Base-by-base conservation (phyloP, 345 rosid genomes). In the Cardamine occulta region DNA sequence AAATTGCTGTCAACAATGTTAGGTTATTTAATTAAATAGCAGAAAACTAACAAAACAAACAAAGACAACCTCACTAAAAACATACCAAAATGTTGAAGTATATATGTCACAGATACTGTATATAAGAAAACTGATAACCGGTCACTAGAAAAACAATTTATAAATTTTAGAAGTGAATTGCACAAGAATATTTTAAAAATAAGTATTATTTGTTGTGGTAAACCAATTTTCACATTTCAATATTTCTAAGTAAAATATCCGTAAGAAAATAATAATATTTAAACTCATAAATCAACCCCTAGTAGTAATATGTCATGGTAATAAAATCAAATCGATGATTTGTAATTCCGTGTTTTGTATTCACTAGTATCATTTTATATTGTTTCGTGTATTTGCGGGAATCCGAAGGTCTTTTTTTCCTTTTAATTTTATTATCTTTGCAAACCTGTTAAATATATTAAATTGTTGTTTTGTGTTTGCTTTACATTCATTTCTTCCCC, bases 401-500 rank as follows among this genome's bases (percentile, higher is more conserved):
- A 75, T 60, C 79, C 42, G 7, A 62, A 63, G 14, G 32, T 49
- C 47, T 7, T 24, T 48, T 54, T 49, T 62, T 1, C 0, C 12
- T 13, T 74, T 49, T n/a, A 56, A 13, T 19, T 40, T 57, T 45
- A 66, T 66, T 66, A 21, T 24, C 32, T 66, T 57, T 15, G 24
- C 1, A 32, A 65, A 11, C 19, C 64, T 24, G 66, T 34, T 10
- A n/a, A 2, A 17, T 17, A 7, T 55, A 55, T 24, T 19, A 51
- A 8, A 74, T 23, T 55, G 52, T 57, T 58, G 4, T 63, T 64
- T 26, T 48, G 56, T 57, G 44, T 24, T 71, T 58, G 61, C 72
- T 35, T 55, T 78, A 49, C 45, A 63, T 37, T 65, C 34, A 18
- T 73, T 66, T 71, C 68, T 66, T 78, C 44, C 54, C 63, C 52